These are phyloP conservation scores for Tylopilus sp. DNA, from an alignment of 1,284 basidiomycete species.

Conservation along the genomic window DNA sequence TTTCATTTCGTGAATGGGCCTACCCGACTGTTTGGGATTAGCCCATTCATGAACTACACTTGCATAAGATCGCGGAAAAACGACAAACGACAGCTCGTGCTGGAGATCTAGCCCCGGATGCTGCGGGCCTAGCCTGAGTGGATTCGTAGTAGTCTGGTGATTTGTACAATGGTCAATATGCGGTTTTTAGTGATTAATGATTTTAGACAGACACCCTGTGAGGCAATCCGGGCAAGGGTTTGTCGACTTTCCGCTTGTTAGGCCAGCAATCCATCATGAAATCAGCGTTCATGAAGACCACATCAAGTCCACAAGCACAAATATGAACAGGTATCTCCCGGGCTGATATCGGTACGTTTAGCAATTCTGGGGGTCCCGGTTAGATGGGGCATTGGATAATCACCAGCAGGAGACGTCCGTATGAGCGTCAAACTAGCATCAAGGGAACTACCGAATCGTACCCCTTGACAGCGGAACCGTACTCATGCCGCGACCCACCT, in stretches of 20 bases:
- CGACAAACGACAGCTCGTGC: too few relatives aligned
- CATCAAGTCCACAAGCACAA: background rate
- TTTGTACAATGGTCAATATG: background rate
- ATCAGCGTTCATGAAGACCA: slow-evolving; percentile 2
- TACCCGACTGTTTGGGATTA: too few relatives aligned
- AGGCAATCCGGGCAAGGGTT: slow-evolving; percentile 1
- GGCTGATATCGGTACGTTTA: background rate
- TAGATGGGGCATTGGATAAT: background rate
- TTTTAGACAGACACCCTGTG: background rate
- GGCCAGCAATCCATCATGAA: slow-evolving; percentile 3
- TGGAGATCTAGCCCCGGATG: too few relatives aligned
- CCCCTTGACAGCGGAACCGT: background rate
- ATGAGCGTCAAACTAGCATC: background rate
- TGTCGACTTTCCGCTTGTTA: background rate
- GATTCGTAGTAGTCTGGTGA: too few relatives aligned
- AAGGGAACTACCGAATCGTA: background rate
- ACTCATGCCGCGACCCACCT: background rate
- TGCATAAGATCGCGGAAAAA: too few relatives aligned
- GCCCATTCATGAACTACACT: too few relatives aligned
- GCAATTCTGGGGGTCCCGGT: background rate
- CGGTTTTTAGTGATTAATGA: background rate
- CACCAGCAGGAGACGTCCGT: background rate
- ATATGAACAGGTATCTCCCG: background rate
- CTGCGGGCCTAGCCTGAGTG: too few relatives aligned
- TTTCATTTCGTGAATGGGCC: too few relatives aligned